Evolutionary conservation across 176 grass and related monocot genomes (phyloP), one percentile per base, ranked within the genome.

Genomic region (Eragrostis curvula): DNA sequence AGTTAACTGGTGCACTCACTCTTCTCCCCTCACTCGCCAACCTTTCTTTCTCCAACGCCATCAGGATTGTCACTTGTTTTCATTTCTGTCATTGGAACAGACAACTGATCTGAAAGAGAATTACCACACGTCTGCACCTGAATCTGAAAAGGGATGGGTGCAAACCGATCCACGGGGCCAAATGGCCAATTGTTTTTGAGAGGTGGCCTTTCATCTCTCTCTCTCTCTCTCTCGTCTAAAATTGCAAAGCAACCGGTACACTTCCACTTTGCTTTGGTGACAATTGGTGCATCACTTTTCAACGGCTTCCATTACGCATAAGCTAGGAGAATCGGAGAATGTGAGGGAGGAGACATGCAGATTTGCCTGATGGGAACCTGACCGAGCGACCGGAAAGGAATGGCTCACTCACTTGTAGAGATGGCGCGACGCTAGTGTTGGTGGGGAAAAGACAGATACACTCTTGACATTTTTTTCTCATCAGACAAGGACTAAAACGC

Each of bases 311-410:
- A 67, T 5, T 6, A 27, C 13, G 47, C 47, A 6, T 20, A 6
- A 15, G 74, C 57, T 60, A 21, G 55, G n/a, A 58, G n/a, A 36
- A 36, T 36, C 32, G 4, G 18, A 8, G 40, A 59, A 48, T 57
- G 74, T 43, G 59, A 66, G 67, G 67, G 12, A 66, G 52, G 39
- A 64, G 75, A 50, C 41, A 42, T 0, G 8, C 41, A 15, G 81
- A 73, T 88, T 66, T 72, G 73, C 45, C 42, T 50, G 81, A 75
- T 21, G 52, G 68, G 25, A 68, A 60, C 61, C 17, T 45, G 51
- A 44, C 79, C 46, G 48, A 73, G 25, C 36, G 56, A 74, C 44
- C 2, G 12, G 70, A 80, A 80, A 75, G 43, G 76, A 85, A 81
- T 65, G 74, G 56, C 73, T 71, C 79, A 20, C 73, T 83, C 72